A percentile compares a stretch with the other conserved stretches of the same genome.
Evolutionary conservation across 441 rosid species (phyloP).

Genomic region (Rhodomyrtus psidioides): DNA sequence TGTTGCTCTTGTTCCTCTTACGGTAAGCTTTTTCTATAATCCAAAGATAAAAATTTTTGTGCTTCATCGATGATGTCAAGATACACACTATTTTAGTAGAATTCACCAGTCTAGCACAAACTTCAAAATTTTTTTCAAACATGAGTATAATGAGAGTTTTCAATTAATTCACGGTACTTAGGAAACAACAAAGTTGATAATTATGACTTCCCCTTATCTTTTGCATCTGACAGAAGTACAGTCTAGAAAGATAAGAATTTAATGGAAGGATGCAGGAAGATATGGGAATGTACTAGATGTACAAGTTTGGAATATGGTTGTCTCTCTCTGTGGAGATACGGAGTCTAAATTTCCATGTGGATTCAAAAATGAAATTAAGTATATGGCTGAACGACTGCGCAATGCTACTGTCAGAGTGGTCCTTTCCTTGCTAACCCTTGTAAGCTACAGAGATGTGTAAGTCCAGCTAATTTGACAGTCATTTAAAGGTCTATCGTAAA

Average conservation of each 20-base stretch:
- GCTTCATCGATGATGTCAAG: not conserved
- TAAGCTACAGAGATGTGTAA: not conserved
- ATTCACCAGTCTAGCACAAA: not conserved
- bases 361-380: not conserved
- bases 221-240: fast-evolving
- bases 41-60: not conserved
- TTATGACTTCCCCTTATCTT: not conserved
- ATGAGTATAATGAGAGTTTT: not conserved
- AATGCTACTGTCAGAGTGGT: not conserved
- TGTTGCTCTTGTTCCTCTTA: conserved; percentile 87
- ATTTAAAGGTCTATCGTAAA: not conserved
- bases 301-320: not conserved
- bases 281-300: not conserved
- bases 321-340: not conserved
- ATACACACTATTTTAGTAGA: not conserved
- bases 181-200: not conserved
- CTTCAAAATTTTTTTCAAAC: not conserved
- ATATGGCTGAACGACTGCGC: fast-evolving
- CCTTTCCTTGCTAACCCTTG: not conserved
- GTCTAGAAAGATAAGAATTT: not conserved
- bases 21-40: conserved; percentile 35
- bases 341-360: not conserved
- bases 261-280: not conserved
- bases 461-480: not conserved
- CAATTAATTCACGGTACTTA: not conserved